Percentiles rank a stretch among this genome's conserved stretches.
These are phyloP conservation scores for Cladosporium sp. DNA, from an alignment of 2,329 filamentous ascomycete genomes.

Conservation along the genomic window DNA sequence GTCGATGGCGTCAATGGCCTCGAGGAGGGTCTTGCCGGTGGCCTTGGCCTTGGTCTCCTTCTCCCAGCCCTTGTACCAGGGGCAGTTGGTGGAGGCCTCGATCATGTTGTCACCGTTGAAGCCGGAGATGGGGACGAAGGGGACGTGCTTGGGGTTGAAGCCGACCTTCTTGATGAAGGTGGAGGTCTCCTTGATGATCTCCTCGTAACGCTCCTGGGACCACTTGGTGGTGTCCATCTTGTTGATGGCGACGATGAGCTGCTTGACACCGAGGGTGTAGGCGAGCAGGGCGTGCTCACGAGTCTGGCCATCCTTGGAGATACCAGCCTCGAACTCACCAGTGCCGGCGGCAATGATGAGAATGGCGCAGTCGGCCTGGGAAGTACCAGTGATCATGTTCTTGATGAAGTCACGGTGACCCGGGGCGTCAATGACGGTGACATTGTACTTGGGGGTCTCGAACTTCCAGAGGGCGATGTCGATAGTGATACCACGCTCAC, in stretches of 20 bases:
- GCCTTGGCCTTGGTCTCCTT: slow-evolving; percentile 93
- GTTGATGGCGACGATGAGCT: slow-evolving; percentile 99
- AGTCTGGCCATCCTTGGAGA: slow-evolving; percentile 99
- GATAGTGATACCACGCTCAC: slow-evolving; percentile 99
- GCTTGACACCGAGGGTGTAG: slow-evolving; percentile 99
- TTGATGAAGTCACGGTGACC: slow-evolving; percentile 99
- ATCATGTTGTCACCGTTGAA: slow-evolving; percentile 99
- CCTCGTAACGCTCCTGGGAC: slow-evolving; percentile 91
- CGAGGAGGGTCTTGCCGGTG: slow-evolving; percentile 94
- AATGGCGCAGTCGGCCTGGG: slow-evolving; percentile 98
- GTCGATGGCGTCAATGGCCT: slow-evolving; percentile 97
- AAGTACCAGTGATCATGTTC: slow-evolving; percentile 99
- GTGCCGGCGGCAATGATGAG: slow-evolving; percentile 99
- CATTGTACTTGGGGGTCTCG: slow-evolving; percentile 73
- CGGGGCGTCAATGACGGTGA: slow-evolving; percentile 66
- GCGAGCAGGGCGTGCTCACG: slow-evolving; percentile 99
- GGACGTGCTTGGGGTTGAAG: slow-evolving; percentile 98
- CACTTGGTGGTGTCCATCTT: slow-evolving; percentile 99
- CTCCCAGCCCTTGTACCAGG: slow-evolving; percentile 99
- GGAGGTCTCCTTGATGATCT: slow-evolving; percentile 99
- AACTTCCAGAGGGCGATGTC: slow-evolving; percentile 99
- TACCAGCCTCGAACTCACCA: slow-evolving; percentile 99
- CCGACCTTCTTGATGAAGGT: slow-evolving; percentile 99
- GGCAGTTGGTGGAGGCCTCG: slow-evolving; percentile 79
- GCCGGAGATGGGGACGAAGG: slow-evolving; percentile 99